Evolutionary conservation across 495 filamentous ascomycete species (phyloP), one percentile per base, ranked within the genome.

Genomic region (Penicillium cinerascens): DNA sequence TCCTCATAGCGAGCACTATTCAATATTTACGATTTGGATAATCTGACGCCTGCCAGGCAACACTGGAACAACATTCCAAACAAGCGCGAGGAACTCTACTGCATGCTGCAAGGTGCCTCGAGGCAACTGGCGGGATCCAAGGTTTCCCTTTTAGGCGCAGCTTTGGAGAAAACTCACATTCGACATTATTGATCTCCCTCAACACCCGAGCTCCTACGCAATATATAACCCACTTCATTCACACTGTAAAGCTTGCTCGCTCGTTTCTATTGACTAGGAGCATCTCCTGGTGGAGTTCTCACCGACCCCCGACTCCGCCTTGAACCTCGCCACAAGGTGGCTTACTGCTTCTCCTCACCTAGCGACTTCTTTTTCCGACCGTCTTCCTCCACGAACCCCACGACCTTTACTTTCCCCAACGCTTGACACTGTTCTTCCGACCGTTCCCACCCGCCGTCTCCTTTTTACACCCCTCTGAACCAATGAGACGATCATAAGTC

Each of bases 401-500:
- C 29, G 26, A 46, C 43, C 33, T 47, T 38, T n/a, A 16, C 35
- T 11, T 25, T 46, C 16, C 42, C 17, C 22, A 17, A 44, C 21
- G 13, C 25, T 18, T 22, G 23, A n/a, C n/a, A n/a, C n/a, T 9
- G 17, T 27, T 23, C 6, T 33, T 29, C 8, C 25, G 36, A 33
- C n/a, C 7, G 22, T 23, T 6, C 22, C 6, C n/a, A 35, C 9
- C 13, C 18, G 33, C 11, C 20, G 4, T 22, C 25, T 44, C 42
- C 39, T 17, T 40, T 43, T 17, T 5, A 13, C 9, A 17, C 26
- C 44, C 44, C 23, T 38, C 22, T 55, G 20, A 56, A 66, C 65
- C 62, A 68, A 75, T 75, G 71, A 70, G 52, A 65, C 49, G 4
- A 42, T 59, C 55, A 56, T 69, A 60, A 68, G 39, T 47, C 44